A percentile compares a stretch with the other conserved stretches of the same genome.
phyloP scores from a whole-genome alignment of 352 stramenopile species.

The Phytophthora ramorum region DNA sequence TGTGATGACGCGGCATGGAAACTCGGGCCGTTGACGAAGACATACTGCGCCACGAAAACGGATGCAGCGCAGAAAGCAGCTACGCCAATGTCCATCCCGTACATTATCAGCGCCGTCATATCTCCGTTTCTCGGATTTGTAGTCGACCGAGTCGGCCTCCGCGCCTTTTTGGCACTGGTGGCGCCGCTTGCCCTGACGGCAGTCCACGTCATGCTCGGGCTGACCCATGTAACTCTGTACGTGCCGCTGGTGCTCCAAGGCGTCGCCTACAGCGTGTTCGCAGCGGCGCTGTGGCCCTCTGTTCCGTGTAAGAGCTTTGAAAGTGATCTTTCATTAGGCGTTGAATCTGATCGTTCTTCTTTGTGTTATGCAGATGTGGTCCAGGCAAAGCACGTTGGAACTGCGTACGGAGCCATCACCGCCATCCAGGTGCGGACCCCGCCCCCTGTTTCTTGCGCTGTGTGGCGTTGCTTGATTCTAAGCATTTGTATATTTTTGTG shows the following conservation, averaged over 20 bases:
- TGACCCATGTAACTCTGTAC: conserved; percentile 79
- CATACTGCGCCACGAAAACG: conserved; percentile 70
- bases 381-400: conserved; percentile 86
- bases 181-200: conserved; percentile 79
- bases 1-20: conserved; percentile 80
- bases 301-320: conserved; percentile 65
- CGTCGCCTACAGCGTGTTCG: conserved; percentile 93
- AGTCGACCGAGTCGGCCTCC: conserved; percentile 90
- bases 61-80: conserved; percentile 71
- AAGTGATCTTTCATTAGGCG: not conserved
- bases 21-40: conserved; percentile 57
- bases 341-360: conserved; percentile 5
- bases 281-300: conserved; percentile 92
- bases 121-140: conserved; percentile 91
- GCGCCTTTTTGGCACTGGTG: conserved; percentile 82
- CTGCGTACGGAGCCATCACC: conserved; percentile 93
- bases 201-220: conserved; percentile 88
- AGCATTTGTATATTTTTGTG: conserved; percentile 7
- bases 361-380: conserved; percentile 75
- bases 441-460: not conserved
- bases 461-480: conserved; percentile 11
- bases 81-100: conserved; percentile 93
- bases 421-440: conserved; percentile 82
- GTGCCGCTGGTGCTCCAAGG: conserved; percentile 91
- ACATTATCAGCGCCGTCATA: conserved; percentile 91